Percentiles rank a stretch among this genome's conserved stretches.
These are phyloP conservation scores for Hyaloscypha variabilis DNA, from an alignment of 495 filamentous ascomycete species.

Conservation along the genomic window DNA sequence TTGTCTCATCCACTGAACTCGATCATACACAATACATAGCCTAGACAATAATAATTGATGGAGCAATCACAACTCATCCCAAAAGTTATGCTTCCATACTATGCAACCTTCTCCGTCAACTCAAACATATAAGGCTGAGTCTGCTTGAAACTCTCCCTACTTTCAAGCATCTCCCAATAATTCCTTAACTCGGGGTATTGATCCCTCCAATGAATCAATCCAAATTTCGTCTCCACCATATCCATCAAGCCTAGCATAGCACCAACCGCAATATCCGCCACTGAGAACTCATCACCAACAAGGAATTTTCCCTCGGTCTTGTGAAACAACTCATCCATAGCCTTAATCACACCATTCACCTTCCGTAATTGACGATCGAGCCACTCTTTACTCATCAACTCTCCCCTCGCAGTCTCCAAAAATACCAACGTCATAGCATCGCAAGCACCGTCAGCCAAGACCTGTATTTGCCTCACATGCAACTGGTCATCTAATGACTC, in stretches of 20 bases:
- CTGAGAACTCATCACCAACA: constrained; percentile 7
- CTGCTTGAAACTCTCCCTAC: constrained; percentile 10
- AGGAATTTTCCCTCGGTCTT: not conserved
- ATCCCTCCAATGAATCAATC: constrained; percentile 9
- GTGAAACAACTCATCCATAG: constrained; percentile 7
- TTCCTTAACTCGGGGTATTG: constrained; percentile 10
- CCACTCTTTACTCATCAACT: constrained; percentile 13
- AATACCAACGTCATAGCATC: constrained; percentile 13
- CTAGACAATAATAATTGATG: too few species aligned
- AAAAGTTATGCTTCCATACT: not conserved
- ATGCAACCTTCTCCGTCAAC: constrained; percentile 16
- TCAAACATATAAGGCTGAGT: constrained; percentile 17
- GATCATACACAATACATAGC: too few species aligned
- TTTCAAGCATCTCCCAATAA: constrained; percentile 21
- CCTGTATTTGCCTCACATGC: constrained; percentile 8
- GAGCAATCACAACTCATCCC: too few species aligned
- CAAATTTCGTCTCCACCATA: constrained; percentile 20
- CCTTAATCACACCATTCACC: constrained; percentile 14
- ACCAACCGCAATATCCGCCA: constrained; percentile 19
- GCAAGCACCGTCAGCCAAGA: constrained; percentile 18
- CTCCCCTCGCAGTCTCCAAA: constrained; percentile 13
- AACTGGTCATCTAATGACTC: constrained; percentile 9
- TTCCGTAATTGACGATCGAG: constrained; percentile 12
- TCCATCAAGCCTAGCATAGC: constrained; percentile 15
- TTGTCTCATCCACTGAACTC: too few species aligned